Evolutionary conservation across 2,329 filamentous ascomycete genomes (phyloP).

Genomic region (Chaetomium sp.): DNA sequence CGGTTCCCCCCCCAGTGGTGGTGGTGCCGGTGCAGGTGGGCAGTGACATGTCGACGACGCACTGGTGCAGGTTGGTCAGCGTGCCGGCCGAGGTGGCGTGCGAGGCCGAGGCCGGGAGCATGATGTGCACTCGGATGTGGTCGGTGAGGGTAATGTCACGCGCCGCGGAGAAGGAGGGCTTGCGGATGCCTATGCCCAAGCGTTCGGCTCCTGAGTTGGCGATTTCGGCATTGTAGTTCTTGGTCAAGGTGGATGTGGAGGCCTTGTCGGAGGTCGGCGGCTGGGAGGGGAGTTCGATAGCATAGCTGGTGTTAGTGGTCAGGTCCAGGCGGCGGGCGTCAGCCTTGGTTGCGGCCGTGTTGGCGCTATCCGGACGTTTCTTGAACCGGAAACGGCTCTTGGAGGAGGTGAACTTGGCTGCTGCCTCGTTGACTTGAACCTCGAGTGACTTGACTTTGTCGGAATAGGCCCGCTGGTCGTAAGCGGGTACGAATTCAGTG

Average conservation of each 20-base stretch:
- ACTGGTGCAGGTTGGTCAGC: constrained; percentile 67
- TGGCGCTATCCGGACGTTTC: constrained; percentile 34
- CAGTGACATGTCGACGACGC: constrained; percentile 78
- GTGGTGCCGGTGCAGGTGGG: constrained; percentile 54
- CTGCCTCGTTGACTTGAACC: constrained; percentile 73
- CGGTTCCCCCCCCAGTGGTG: not conserved
- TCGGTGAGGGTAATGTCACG: constrained; percentile 65
- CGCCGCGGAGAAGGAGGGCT: constrained; percentile 65
- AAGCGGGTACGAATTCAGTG: constrained; percentile 77
- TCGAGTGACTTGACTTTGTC: constrained; percentile 79
- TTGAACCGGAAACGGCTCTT: constrained; percentile 85
- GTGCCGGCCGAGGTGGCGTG: constrained; percentile 73
- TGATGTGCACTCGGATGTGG: constrained; percentile 71
- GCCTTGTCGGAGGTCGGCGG: constrained; percentile 39
- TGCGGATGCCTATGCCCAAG: constrained; percentile 48
- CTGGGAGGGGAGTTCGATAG: not conserved
- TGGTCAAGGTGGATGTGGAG: constrained; percentile 39
- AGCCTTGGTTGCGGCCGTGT: constrained; percentile 42
- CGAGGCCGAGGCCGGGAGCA: constrained; percentile 70
- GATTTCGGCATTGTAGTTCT: constrained; percentile 63
- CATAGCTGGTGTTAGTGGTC: not conserved
- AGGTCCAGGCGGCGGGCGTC: constrained; percentile 46
- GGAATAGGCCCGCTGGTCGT: constrained; percentile 85
- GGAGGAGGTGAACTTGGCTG: constrained; percentile 70
- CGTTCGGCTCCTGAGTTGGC: constrained; percentile 40